Conservation (phyloP, 2,329 filamentous ascomycete genomes). For the Karstenula rhodostoma region DNA sequence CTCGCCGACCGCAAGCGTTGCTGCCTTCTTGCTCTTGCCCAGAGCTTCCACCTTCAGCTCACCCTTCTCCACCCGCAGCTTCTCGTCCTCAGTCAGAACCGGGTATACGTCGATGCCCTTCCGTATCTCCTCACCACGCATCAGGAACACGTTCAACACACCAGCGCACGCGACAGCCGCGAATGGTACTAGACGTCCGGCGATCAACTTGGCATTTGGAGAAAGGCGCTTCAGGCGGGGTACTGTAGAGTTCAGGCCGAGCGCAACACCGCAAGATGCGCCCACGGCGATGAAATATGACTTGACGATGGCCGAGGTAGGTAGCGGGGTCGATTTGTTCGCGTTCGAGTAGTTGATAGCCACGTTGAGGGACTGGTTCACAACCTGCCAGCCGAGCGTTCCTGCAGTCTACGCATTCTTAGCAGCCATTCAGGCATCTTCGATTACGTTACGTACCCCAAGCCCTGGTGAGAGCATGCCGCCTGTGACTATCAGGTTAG, state of each 20-base stretch:
- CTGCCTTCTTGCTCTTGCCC: slow-evolving; percentile 87
- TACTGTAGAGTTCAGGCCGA: slow-evolving; percentile 89
- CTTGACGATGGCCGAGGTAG: slow-evolving; percentile 79
- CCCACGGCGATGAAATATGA: slow-evolving; percentile 92
- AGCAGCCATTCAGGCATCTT: slow-evolving; percentile 24
- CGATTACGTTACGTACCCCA: slow-evolving; percentile 58
- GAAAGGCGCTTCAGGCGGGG: slow-evolving; percentile 80
- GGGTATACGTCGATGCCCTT: slow-evolving; percentile 93
- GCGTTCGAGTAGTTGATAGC: slow-evolving; percentile 97
- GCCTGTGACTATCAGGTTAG: slow-evolving; percentile 92
- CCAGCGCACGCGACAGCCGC: slow-evolving; percentile 92
- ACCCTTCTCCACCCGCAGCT: slow-evolving; percentile 69
- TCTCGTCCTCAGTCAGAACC: slow-evolving; percentile 75
- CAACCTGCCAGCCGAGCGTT: slow-evolving; percentile 91
- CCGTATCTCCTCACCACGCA: slow-evolving; percentile 95
- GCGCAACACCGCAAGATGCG: slow-evolving; percentile 90
- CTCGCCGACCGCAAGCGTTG: slow-evolving; percentile 88
- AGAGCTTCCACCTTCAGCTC: slow-evolving; percentile 69
- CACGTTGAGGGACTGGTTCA: slow-evolving; percentile 97
- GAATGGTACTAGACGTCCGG: slow-evolving; percentile 91
- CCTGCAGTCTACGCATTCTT: slow-evolving; percentile 71
- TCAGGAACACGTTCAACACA: slow-evolving; percentile 93
- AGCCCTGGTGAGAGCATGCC: slow-evolving; percentile 96
- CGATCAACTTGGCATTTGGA: slow-evolving; percentile 76
- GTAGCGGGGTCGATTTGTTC: slow-evolving; percentile 94